phyloP scores from a whole-genome alignment of 2,329 filamentous ascomycete genomes.

The Aaosphaeria arxii region DNA sequence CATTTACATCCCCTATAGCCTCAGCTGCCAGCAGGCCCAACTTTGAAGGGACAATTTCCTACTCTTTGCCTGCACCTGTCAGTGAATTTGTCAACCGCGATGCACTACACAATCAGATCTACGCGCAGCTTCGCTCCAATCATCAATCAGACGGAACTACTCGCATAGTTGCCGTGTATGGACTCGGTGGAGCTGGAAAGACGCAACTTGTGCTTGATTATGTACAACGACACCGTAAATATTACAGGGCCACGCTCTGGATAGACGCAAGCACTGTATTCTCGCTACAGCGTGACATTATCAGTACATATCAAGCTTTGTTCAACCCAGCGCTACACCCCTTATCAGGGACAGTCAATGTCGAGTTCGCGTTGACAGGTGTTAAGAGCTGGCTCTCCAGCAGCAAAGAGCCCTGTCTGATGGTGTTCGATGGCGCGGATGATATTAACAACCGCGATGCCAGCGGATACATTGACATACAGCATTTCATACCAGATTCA shows the following conservation, averaged over 20 bases:
- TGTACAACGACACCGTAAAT: conserved; percentile 32
- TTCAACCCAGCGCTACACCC: background rate
- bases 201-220: conserved; percentile 20
- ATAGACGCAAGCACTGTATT: conserved; percentile 5
- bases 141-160: background rate
- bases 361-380: conserved; percentile 10
- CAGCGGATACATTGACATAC: background rate
- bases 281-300: conserved; percentile 16
- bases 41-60: background rate
- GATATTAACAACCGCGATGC: background rate
- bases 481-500: background rate
- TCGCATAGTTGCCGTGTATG: conserved; percentile 1
- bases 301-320: background rate
- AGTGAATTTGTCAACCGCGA: background rate
- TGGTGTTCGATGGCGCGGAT: conserved; percentile 6
- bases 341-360: conserved; percentile 1
- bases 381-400: conserved; percentile 33
- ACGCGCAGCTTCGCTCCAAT: background rate
- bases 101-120: background rate
- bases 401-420: conserved; percentile 15
- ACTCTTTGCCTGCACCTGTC: background rate
- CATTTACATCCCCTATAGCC: background rate
- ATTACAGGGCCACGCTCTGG: conserved; percentile 6
- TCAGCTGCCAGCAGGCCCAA: background rate
- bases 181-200: conserved; percentile 8